phyloP scores from a whole-genome alignment of 176 grass and related monocot genomes.

The Phragmites australis region DNA sequence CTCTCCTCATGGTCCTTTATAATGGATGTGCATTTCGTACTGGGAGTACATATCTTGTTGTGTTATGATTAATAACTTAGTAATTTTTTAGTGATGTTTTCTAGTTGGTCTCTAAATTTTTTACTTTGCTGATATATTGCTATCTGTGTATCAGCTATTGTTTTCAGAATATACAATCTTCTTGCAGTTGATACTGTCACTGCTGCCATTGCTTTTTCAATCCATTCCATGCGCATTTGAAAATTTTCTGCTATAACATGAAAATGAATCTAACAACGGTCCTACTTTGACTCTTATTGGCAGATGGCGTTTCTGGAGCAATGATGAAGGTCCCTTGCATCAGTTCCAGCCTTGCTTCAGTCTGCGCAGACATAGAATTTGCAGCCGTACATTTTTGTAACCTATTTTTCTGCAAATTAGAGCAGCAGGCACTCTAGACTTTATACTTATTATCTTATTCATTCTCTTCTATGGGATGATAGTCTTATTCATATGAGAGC shows the following conservation, averaged over 20 bases:
- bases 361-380: background rate
- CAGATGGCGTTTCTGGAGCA: conserved; percentile 96
- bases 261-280: conserved; percentile 1
- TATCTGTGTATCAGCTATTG: background rate
- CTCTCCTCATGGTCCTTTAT: conserved; percentile 2
- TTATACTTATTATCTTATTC: too few relatives aligned
- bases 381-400: background rate
- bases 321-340: conserved; percentile 97
- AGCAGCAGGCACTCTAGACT: background rate
- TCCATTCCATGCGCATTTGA: background rate
- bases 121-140: background rate
- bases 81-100: background rate
- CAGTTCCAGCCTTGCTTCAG: background rate
- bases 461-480: background rate
- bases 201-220: background rate
- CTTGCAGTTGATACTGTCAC: background rate
- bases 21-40: background rate
- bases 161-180: background rate
- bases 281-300: conserved; percentile 29
- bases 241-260: background rate
- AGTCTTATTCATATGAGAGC: background rate
- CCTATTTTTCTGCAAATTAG: background rate
- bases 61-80: background rate
- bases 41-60: background rate
- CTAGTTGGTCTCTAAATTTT: background rate